Base-by-base conservation (phyloP, 108 stramenopile species). In the Craspedostauros australis region DNA sequence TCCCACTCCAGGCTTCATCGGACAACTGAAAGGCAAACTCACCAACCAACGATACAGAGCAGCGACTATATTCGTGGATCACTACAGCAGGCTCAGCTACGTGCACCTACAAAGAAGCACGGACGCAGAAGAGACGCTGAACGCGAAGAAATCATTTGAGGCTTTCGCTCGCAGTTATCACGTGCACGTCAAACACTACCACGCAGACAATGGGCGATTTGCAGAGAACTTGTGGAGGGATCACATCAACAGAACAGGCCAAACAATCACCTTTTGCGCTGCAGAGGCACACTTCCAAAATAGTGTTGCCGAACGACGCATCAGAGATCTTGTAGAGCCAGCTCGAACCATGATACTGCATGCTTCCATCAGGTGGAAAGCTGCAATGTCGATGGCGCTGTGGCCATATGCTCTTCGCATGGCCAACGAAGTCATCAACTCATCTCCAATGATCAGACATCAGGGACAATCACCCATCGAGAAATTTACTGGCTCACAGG, bases 51-150 rank as follows among this genome's bases (percentile, higher is more conserved):
- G 71, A 30, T 75, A 75, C 45, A 24, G 18, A 1, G 53, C 24
- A 9, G 54, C 58, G 1, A 76, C 79, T 18, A 52, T 80, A 29
- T 77, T 70, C 49, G 69, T 74, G 9, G 80, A 81, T 47, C 69
- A 77, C 20, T 42, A 27, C 43, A 51, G 47, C 24, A 4, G 25
- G 0, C 39, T 71, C 0, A 1, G 32, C 18, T 74, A 62, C 27
- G 68, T 76, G 24, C 50, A 76, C 28, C 50, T 73, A n/a, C 43
- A 43, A 46, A 54, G 39, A 31, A 20, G 45, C 20, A 9, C 27
- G 1, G 46, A 54, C 0, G 42, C 62, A 0, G 57, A 54, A 25
- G 73, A 82, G 34, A 82, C 80, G 4, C 23, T 76, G 2, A 11
- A 30, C 1, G 73, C 72, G 0, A 77, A 75, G 30, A 7, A 18